Evolutionary conservation across 495 filamentous ascomycete genomes (phyloP), one percentile per base, ranked within the genome.

Genomic region (Aspergillus panamensis): DNA sequence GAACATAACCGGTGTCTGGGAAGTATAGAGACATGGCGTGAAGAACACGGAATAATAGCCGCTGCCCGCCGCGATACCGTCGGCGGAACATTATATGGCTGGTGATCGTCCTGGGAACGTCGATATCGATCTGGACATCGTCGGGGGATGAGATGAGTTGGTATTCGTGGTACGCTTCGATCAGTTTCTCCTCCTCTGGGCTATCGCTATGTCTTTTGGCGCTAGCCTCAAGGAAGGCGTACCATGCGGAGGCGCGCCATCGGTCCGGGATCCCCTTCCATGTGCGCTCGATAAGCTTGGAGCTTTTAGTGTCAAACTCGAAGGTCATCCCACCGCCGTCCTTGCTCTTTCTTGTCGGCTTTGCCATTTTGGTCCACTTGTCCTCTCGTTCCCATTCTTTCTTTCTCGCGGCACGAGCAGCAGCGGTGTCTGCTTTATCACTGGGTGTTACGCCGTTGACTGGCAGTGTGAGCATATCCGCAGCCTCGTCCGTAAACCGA

Each of bases 181-280:
- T 84, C 16, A 99, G 80, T 43, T 91, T 78, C 30, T 86, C 82
- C 50, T 96, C 90, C 1, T 82, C 77, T 3, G 83, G 79, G 35
- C 78, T 80, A 61, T 78, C 78, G 53, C 74, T 77, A 54, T 81
- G 79, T 48, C 75, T 80, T 67, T 82, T 87, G n/a, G 91, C 90
- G 66, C 89, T 93, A 9, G 87, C 71, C n/a, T 85, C 82, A 6
- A 99, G 80, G 71, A 99, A 99, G 6, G 92, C 87, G 70, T 91
- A 90, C 94, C 94, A 99, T 10, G 95, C 94, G 6, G 90, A 89
- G 29, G 88, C 81, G 20, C 94, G 85, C 94, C 94, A 99, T 59
- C 91, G 85, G 72, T 99, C 94, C 3, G 94, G 94, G 58, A 99
- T 96, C 33, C 94, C 94, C 73, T 99, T 99, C 94, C 94, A 99